Evolutionary conservation across 2,329 filamentous ascomycete species (phyloP).

Genomic region (Cordyceps cateniannulata): DNA sequence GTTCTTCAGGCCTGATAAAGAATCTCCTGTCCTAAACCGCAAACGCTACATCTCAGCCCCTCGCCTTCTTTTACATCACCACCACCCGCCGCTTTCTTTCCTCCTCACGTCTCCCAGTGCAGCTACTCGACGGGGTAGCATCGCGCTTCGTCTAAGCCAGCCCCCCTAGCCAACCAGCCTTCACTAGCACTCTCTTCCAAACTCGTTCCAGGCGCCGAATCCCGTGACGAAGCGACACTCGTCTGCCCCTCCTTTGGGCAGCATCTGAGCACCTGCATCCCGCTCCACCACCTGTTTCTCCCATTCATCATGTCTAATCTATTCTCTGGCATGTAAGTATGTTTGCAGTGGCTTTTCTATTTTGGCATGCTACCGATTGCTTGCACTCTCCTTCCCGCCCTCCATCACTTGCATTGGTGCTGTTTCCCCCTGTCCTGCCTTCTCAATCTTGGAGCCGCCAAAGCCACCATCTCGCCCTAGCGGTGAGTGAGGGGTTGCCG

Average conservation of each 20-base stretch:
- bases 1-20: background rate
- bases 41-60: constrained; percentile 2
- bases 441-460: background rate
- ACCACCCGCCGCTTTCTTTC: background rate
- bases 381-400: background rate
- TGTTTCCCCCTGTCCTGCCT: background rate
- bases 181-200: constrained; percentile 10
- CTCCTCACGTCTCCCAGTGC: background rate
- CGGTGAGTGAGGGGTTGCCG: constrained; percentile 12
- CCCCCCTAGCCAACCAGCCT: background rate
- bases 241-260: constrained; percentile 14
- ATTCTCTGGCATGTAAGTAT: constrained; percentile 15
- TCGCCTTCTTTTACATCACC: background rate
- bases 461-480: constrained; percentile 8
- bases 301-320: constrained; percentile 14
- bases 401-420: background rate
- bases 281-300: constrained; percentile 11
- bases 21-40: constrained; percentile 1
- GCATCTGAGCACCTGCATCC: constrained; percentile 10
- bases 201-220: constrained; percentile 11
- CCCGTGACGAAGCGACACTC: constrained; percentile 13
- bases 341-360: background rate
- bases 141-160: constrained; percentile 2
- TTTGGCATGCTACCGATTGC: background rate
- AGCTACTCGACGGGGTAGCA: background rate